These are phyloP conservation scores for Castanea mollissima DNA, from an alignment of 306 rosid genomes.

Conservation along the genomic window DNA sequence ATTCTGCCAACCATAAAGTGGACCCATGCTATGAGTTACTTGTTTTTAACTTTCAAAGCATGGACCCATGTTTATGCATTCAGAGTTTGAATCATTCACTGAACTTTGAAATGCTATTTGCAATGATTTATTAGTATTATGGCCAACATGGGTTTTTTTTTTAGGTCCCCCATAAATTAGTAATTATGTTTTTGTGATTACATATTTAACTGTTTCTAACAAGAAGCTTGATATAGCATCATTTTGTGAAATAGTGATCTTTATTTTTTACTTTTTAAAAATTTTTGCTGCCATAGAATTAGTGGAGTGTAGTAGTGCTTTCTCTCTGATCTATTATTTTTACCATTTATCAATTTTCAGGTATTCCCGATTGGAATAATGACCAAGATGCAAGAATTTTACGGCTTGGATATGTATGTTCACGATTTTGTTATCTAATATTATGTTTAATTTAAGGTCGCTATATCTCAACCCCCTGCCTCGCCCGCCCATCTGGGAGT, in stretches of 20 bases:
- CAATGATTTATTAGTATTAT: background rate
- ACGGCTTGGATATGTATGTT: constrained; percentile 78
- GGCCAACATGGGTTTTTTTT: background rate
- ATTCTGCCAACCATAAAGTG: background rate
- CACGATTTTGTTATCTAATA: background rate
- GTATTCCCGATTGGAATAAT: constrained; percentile 61
- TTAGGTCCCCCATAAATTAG: background rate
- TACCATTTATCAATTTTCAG: constrained; percentile 37
- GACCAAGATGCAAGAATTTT: constrained; percentile 72
- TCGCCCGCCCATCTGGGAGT: too few species aligned
- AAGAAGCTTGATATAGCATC: background rate
- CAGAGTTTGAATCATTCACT: background rate
- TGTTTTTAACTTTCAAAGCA: background rate
- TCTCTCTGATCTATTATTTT: background rate
- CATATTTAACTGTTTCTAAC: background rate
- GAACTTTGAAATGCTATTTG: background rate
- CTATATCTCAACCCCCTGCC: background rate
- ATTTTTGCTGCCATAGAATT: background rate
- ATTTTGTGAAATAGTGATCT: background rate
- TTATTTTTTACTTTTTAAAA: background rate
- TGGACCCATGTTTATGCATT: background rate
- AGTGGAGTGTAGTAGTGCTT: background rate
- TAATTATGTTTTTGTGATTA: background rate
- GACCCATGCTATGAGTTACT: background rate
- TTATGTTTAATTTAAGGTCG: background rate